These are phyloP conservation scores for Physcia stellaris DNA, from an alignment of 495 filamentous ascomycete species.

Conservation along the genomic window DNA sequence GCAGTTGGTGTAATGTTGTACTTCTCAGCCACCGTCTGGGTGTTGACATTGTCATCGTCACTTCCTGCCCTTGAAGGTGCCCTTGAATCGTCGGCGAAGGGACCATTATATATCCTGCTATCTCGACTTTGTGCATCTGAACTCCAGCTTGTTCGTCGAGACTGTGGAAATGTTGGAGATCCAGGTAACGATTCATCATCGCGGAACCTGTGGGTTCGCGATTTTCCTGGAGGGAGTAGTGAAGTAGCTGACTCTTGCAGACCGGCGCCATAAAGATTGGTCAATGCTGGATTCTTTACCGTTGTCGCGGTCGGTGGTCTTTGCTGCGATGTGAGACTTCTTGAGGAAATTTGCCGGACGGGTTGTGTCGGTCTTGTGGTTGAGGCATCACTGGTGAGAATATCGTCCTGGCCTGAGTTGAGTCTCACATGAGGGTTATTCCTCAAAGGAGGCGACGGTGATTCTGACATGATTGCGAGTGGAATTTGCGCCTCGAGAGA, in stretches of 20 bases:
- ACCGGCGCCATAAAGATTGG: constrained; percentile 22
- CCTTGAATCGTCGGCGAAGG: constrained; percentile 41
- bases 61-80: constrained; percentile 47
- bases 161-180: constrained; percentile 31
- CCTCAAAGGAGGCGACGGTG: constrained; percentile 18
- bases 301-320: constrained; percentile 16
- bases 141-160: constrained; percentile 48
- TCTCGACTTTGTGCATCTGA: constrained; percentile 43
- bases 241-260: constrained; percentile 45
- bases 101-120: constrained; percentile 27
- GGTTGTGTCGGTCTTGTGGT: constrained; percentile 21
- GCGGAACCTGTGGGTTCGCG: constrained; percentile 27
- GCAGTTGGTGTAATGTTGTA: constrained; percentile 65
- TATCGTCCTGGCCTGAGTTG: constrained; percentile 43
- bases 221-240: constrained; percentile 37
- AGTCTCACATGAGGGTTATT: constrained; percentile 42
- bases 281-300: constrained; percentile 7
- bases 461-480: constrained; percentile 1
- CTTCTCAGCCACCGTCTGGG: constrained; percentile 66
- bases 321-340: constrained; percentile 26
- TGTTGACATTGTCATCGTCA: constrained; percentile 49
- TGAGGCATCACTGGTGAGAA: constrained; percentile 25
- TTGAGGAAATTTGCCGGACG: constrained; percentile 19
- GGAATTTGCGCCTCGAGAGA: neutral
- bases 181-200: constrained; percentile 29